Base-by-base conservation (phyloP, 495 filamentous ascomycete species). In the Lophiostoma macrostomum region DNA sequence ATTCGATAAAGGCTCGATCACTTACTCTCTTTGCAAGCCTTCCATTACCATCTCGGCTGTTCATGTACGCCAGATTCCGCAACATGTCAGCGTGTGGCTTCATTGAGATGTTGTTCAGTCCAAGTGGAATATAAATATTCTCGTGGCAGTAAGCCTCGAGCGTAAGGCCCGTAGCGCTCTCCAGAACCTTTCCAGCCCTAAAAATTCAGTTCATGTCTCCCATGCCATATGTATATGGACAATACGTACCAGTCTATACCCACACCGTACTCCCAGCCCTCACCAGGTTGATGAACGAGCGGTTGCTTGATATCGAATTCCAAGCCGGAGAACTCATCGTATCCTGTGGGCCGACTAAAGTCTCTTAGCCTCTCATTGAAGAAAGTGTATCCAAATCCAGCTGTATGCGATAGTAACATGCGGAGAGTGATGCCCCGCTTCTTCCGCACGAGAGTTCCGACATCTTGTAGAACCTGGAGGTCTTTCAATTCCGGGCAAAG, bases 211-310 rank as follows among this genome's bases (percentile, higher is more conserved):
- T n/a, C n/a, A n/a, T n/a, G n/a, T n/a, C n/a, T n/a, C n/a, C n/a
- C n/a, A n/a, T n/a, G n/a, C n/a, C n/a, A n/a, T n/a, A n/a, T n/a
- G n/a, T n/a, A n/a, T n/a, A n/a, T n/a, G n/a, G n/a, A n/a, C n/a
- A n/a, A n/a, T n/a, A n/a, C n/a, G n/a, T n/a, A n/a, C 81, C 81
- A 84, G 61, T 85, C 81, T 30, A 82, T 69, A 36, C 73, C 71
- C 5, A 79, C 74, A 1, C 81, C 82, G 53, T 85, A 84, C 49
- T 75, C 68, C 73, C 75, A 83, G 5, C 63, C 64, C 28, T 71
- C 70, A 0, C 80, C 80, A 10, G 80, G 80, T 53, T 84, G 78
- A 61, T 73, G 74, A 18, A 79, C 52, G 18, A 83, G 66, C 6
- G 80, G 80, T 25, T 60, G 59, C 5, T 60, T 54, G 8, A 80